Percentiles rank a stretch among this genome's conserved stretches.
These are phyloP conservation scores for Coprinellus micaceus DNA, from an alignment of 768 basidiomycete species.

Conservation along the genomic window DNA sequence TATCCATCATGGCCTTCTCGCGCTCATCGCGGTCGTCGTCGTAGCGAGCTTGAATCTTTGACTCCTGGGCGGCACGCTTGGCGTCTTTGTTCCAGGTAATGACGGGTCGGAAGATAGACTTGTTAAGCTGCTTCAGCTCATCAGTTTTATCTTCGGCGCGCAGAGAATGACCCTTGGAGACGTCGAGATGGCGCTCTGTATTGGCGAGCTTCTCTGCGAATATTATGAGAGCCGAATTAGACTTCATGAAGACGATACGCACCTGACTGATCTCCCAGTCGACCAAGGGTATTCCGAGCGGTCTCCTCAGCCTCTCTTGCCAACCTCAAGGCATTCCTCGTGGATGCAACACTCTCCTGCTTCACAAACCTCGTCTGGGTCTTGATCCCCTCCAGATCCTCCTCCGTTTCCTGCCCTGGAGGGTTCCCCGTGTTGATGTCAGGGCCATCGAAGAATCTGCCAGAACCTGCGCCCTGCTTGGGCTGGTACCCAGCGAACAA, in stretches of 20 bases:
- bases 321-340: slow-evolving; percentile 87
- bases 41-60: slow-evolving; percentile 79
- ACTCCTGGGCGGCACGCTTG: slow-evolving; percentile 85
- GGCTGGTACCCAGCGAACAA: slow-evolving; percentile 75
- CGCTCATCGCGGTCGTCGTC: slow-evolving; percentile 82
- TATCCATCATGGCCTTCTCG: slow-evolving; percentile 81
- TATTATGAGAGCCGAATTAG: slow-evolving; percentile 6
- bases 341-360: slow-evolving; percentile 86
- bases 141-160: slow-evolving; percentile 92
- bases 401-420: slow-evolving; percentile 72
- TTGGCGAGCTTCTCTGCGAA: slow-evolving; percentile 80
- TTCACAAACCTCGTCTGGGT: slow-evolving; percentile 84
- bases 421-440: slow-evolving; percentile 38
- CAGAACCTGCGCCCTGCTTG: slow-evolving; percentile 46
- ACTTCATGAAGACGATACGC: slow-evolving; percentile 18
- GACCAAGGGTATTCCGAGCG: slow-evolving; percentile 75
- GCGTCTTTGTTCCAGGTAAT: slow-evolving; percentile 90
- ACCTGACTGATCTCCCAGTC: slow-evolving; percentile 94
- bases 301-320: slow-evolving; percentile 98
- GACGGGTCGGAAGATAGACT: slow-evolving; percentile 90
- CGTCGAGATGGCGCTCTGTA: slow-evolving; percentile 92
- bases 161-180: slow-evolving; percentile 80
- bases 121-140: slow-evolving; percentile 91
- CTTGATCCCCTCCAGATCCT: slow-evolving; percentile 94
- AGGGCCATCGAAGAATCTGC: slow-evolving; percentile 69